Evolutionary conservation across 108 stramenopile genomes (phyloP).

Genomic region (Skeletonema grethae): DNA sequence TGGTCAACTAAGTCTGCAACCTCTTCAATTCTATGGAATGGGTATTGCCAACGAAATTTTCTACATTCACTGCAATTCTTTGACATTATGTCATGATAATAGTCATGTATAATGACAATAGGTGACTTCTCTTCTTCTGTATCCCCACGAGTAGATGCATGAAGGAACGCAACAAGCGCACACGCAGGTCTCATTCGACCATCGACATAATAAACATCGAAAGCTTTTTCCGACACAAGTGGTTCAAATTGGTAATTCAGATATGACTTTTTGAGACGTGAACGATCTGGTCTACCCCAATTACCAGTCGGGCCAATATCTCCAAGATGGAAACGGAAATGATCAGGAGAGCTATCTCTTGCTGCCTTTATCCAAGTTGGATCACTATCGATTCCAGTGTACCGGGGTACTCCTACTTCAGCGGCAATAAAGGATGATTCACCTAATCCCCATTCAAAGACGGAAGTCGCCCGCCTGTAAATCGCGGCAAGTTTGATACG

Average conservation of each 20-base stretch:
- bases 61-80: slow-evolving; percentile 2
- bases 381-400: slow-evolving; percentile 55
- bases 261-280: slow-evolving; percentile 16
- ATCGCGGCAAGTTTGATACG: slow-evolving; percentile 35
- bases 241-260: slow-evolving; percentile 50
- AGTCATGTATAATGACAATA: slow-evolving; percentile 45
- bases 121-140: slow-evolving; percentile 20
- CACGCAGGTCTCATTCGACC: slow-evolving; percentile 47
- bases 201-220: slow-evolving; percentile 60
- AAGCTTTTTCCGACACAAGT: slow-evolving; percentile 43
- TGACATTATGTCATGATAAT: slow-evolving; percentile 11
- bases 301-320: slow-evolving; percentile 47
- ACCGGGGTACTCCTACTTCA: slow-evolving; percentile 46
- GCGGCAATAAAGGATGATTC: slow-evolving; percentile 56
- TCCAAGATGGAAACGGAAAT: slow-evolving; percentile 53
- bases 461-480: slow-evolving; percentile 45
- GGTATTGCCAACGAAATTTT: slow-evolving; percentile 12
- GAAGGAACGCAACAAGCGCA: slow-evolving; percentile 34
- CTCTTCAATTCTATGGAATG: slow-evolving; percentile 8
- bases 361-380: slow-evolving; percentile 38
- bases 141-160: slow-evolving; percentile 31
- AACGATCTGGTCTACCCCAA: slow-evolving; percentile 37
- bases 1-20: slow-evolving; percentile 20
- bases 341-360: slow-evolving; percentile 18
- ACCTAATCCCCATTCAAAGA: slow-evolving; percentile 61